Evolutionary conservation across 345 rosid species (phyloP), one percentile per base, ranked within the genome.

Genomic region (Rhizophora apiculata): DNA sequence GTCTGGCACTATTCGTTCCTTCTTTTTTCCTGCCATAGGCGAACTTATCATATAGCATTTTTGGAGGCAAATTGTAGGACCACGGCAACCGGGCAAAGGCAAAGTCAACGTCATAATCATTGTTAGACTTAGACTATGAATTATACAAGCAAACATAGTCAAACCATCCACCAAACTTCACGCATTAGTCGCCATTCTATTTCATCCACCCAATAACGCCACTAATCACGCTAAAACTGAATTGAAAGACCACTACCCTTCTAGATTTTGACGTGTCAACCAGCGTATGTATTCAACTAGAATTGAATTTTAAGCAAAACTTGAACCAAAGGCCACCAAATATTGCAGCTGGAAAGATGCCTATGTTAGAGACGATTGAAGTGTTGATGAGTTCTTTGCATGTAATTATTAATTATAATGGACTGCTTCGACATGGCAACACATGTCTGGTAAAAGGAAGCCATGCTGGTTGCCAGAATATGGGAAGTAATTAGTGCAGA

Each of bases 131-230:
- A 43, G 4, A 13, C 49, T 43, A 43, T 2, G 49, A 43, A 43
- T 43, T 43, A 13, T 43, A 3, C 18, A 15, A 43, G 18, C 15
- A 13, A 13, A 3, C 49, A 3, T 43, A 13, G 49, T 43, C 71
- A 68, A 68, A 58, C 56, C 18, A 24, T n/a, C 56, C 11, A 20
- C 71, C 71, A 29, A 68, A 58, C 63, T 0, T 37, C 2, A 24
- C 18, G 36, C 16, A 43, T 30, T 22, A 46, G 56, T 55, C 20
- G 6, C 4, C 31, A 65, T 68, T 66, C 32, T 74, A 27, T 52
- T 51, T 68, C 21, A 37, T 52, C 82, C 78, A 74, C 34, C 69
- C 68, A 80, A 74, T 75, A 72, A 46, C 74, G 85, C 89, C 89
- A 57, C 31, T 39, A 82, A 73, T 85, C 82, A 67, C 85, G 89